Conservation (phyloP, 331 rosid species). For the Pyrus hybrid region DNA sequence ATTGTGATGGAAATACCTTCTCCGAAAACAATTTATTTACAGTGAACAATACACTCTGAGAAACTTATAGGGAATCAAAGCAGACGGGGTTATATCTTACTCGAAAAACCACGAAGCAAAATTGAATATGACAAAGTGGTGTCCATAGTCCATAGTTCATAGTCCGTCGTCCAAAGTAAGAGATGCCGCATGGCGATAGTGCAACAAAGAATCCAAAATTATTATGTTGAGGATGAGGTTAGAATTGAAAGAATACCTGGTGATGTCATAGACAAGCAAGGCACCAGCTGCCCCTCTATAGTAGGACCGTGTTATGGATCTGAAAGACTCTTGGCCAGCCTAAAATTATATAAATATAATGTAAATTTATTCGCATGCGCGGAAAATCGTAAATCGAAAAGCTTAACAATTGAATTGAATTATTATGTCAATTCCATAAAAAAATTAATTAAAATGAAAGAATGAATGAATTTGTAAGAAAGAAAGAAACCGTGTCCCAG, state of each 20-base stretch:
- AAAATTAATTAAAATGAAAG: background rate
- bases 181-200: background rate
- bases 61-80: background rate
- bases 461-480: background rate
- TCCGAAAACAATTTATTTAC: background rate
- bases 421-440: background rate
- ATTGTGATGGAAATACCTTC: background rate
- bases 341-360: constrained; percentile 7
- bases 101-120: background rate
- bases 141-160: background rate
- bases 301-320: constrained; percentile 96
- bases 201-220: background rate
- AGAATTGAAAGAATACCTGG: constrained; percentile 58
- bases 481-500: constrained; percentile 88
- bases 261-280: constrained; percentile 94
- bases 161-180: background rate
- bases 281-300: constrained; percentile 99
- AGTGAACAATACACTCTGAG: background rate
- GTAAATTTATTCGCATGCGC: background rate
- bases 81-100: background rate
- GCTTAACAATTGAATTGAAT: background rate
- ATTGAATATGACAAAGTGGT: background rate
- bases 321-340: constrained; percentile 99
- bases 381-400: background rate
- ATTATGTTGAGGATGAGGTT: background rate